A percentile compares a stretch with the other conserved stretches of the same genome.
These are phyloP conservation scores for Phytopythium helicoides DNA, from an alignment of 352 stramenopile species.

Conservation along the genomic window DNA sequence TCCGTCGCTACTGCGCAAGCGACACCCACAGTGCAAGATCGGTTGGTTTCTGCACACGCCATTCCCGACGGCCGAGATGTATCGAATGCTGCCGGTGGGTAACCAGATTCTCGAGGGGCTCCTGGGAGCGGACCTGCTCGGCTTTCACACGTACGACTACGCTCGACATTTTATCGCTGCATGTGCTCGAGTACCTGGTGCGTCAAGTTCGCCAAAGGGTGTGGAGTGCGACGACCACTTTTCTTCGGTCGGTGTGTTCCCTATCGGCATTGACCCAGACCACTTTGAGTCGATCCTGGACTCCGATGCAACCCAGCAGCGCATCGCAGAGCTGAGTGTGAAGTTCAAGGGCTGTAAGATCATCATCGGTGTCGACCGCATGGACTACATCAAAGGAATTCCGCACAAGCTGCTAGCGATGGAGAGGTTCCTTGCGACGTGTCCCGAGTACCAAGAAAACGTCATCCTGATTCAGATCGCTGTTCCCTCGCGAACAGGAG, in stretches of 20 bases:
- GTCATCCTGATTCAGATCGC: conserved; percentile 94
- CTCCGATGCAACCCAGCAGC: conserved; percentile 43
- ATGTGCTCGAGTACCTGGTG: conserved; percentile 68
- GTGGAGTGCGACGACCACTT: conserved; percentile 83
- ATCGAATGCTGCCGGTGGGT: conserved; percentile 77
- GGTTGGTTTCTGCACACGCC: conserved; percentile 89
- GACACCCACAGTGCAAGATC: conserved; percentile 71
- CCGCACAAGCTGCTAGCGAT: conserved; percentile 84
- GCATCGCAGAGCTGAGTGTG: conserved; percentile 50
- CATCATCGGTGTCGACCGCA: conserved; percentile 82
- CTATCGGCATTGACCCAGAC: conserved; percentile 84
- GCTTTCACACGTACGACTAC: conserved; percentile 89
- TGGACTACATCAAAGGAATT: conserved; percentile 90
- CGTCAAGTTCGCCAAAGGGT: conserved; percentile 73
- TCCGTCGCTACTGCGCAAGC: conserved; percentile 69
- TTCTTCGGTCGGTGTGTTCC: conserved; percentile 76
- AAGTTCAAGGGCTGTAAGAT: conserved; percentile 79
- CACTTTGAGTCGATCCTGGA: conserved; percentile 72
- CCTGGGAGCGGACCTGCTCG: conserved; percentile 76
- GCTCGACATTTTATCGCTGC: conserved; percentile 82
- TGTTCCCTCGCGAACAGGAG: conserved; percentile 84
- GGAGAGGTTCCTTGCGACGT: conserved; percentile 78
- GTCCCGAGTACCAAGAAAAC: conserved; percentile 88
- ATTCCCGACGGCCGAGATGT: conserved; percentile 85
- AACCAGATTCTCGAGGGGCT: conserved; percentile 77